These are phyloP conservation scores for Trifolium subterraneum DNA, from an alignment of 306 rosid genomes.

Conservation along the genomic window DNA sequence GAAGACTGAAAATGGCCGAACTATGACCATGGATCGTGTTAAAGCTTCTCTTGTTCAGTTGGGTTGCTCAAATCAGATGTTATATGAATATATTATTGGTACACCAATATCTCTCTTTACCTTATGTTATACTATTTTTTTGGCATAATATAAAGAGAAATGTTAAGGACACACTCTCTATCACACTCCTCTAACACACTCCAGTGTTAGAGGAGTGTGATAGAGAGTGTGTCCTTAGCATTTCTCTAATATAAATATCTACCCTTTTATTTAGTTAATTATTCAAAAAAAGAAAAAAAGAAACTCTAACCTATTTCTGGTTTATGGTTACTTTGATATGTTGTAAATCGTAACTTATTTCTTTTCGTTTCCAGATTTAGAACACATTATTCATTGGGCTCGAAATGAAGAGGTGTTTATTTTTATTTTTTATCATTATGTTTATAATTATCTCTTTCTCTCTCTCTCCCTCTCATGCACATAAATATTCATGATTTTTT, in stretches of 20 bases:
- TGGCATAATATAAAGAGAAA: background rate
- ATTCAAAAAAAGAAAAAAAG: constrained; percentile 9
- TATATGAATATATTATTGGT: constrained; percentile 73
- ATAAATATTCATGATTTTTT: background rate
- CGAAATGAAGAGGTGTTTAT: constrained; percentile 75
- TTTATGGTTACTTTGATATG: constrained; percentile 16
- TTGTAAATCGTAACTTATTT: constrained; percentile 28
- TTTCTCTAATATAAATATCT: background rate
- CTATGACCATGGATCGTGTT: constrained; percentile 70
- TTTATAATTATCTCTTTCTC: background rate
- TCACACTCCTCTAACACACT: no score
- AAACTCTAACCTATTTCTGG: constrained; percentile 21
- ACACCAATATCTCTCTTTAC: constrained; percentile 38
- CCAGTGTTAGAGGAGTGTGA: no score
- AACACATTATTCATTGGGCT: constrained; percentile 67
- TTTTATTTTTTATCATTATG: constrained; percentile 35
- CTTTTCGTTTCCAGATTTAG: constrained; percentile 67
- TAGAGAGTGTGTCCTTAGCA: no score
- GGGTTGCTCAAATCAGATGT: constrained; percentile 57
- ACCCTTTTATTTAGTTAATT: constrained; percentile 9
- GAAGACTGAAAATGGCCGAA: constrained; percentile 72
- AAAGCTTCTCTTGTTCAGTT: constrained; percentile 66
- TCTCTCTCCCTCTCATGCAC: constrained; percentile 2
- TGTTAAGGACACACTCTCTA: no score
- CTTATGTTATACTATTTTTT: constrained; percentile 30